Conservation (phyloP, 176 grass and related monocot genomes). For the Hordeum vulgare region DNA sequence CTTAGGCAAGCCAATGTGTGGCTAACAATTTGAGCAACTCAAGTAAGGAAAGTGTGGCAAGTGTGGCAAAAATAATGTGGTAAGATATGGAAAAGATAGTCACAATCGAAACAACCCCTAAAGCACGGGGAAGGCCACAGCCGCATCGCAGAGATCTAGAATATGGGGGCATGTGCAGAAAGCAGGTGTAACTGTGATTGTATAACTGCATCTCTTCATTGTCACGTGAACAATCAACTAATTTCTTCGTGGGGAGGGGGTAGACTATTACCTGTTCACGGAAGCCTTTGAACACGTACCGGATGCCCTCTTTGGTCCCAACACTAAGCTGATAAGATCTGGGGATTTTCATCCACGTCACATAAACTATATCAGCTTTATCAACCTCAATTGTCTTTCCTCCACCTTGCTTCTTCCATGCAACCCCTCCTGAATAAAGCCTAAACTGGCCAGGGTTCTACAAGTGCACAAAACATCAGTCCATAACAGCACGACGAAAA, state of each 20-base stretch:
- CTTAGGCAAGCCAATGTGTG: too few relatives aligned
- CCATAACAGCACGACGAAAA: not conserved
- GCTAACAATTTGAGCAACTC: too few relatives aligned
- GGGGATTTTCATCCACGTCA: constrained; percentile 73
- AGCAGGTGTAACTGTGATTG: constrained; percentile 10
- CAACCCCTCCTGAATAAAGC: constrained; percentile 55
- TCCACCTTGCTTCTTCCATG: constrained; percentile 84
- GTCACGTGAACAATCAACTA: not conserved
- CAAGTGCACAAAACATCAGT: constrained; percentile 18
- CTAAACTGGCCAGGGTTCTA: constrained; percentile 82
- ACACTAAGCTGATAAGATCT: constrained; percentile 73
- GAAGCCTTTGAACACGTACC: constrained; percentile 71
- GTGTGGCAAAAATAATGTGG: too few relatives aligned
- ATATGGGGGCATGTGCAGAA: too few relatives aligned
- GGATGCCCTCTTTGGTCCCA: constrained; percentile 62
- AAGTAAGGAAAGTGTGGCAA: too few relatives aligned
- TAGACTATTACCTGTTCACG: constrained; percentile 70
- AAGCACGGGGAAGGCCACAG: too few relatives aligned
- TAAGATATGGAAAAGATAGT: too few relatives aligned
- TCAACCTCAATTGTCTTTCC: constrained; percentile 73
- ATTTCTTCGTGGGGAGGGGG: too few relatives aligned
- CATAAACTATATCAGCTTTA: constrained; percentile 54
- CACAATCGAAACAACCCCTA: too few relatives aligned
- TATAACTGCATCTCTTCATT: not conserved
- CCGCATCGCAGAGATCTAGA: too few relatives aligned